Evolutionary conservation across 2,329 filamentous ascomycete genomes (phyloP), one percentile per base, ranked within the genome.

Genomic region (Sporothrix curviconia): DNA sequence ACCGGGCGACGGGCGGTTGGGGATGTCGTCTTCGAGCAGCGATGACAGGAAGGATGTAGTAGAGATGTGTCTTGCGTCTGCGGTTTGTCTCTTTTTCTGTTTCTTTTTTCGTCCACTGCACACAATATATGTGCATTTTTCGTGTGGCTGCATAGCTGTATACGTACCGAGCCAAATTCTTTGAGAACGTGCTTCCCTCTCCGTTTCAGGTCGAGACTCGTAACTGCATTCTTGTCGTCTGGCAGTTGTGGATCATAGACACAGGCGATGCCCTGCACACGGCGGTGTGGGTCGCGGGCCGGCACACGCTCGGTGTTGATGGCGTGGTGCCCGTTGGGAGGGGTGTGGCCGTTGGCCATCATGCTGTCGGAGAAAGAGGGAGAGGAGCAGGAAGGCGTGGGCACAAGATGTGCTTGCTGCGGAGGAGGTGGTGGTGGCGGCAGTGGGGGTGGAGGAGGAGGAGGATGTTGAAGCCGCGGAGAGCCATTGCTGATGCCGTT

Each of bases 91-190:
- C 37, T 36, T 30, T n/a, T n/a, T n/a, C n/a, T n/a, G n/a, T 40
- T 6, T 44, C 30, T 44, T 22, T 37, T n/a, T 55, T 36, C 24
- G 30, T 37, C 30, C 49, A 52, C 24, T 19, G 30, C 51, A 43
- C 36, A 42, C 49, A 40, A 28, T 39, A 39, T 24, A 24, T 25
- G 39, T 15, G 36, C 34, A 25, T 9, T 34, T 49, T 49, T 28
- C 6, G 28, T 47, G 34, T 15, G 24, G 22, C 15, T 9, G 22
- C 9, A 17, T 19, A 14, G n/a, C 19, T 17, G 19, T 32, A 69
- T 80, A 86, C 83, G 74, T 86, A 86, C 83, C 78, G 79, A 72
- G 69, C 81, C 82, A 74, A 85, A 83, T 70, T 84, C 78, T 74
- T 81, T 78, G 66, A 84, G 84, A 72, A 73, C 77, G 65, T 81